Evolutionary conservation across 208 protist genomes (phyloP).

Genomic region (Sergeia podlipaevii): DNA sequence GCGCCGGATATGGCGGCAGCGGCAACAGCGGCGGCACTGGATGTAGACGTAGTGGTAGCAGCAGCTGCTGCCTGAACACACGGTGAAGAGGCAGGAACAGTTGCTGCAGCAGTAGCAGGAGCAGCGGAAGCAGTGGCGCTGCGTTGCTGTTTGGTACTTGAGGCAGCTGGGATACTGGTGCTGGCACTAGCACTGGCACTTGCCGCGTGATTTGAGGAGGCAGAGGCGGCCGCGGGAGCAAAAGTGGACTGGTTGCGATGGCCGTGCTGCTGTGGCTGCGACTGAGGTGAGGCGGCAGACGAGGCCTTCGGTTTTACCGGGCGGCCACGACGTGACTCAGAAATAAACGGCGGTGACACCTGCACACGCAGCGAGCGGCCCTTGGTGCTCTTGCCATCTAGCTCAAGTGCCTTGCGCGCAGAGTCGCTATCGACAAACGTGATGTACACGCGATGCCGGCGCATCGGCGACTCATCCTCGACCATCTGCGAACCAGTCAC

Average conservation of each 20-base stretch:
- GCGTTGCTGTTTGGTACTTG: too few species aligned
- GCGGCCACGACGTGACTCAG: constrained; percentile 44
- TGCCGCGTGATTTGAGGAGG: background rate
- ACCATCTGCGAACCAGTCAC: constrained; percentile 43
- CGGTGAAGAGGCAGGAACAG: too few species aligned
- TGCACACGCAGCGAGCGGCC: constrained; percentile 80
- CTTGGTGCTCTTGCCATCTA: constrained; percentile 79
- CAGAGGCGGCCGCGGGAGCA: background rate
- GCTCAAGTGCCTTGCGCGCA: constrained; percentile 48
- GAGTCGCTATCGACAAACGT: constrained; percentile 53
- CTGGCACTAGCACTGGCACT: background rate
- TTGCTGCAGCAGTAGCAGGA: too few species aligned
- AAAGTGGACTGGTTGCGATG: too few species aligned
- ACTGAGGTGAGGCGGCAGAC: background rate
- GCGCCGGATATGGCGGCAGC: background rate
- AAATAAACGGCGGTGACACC: constrained; percentile 77
- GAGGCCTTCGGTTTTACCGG: constrained; percentile 16
- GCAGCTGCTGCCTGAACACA: too few species aligned
- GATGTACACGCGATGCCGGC: constrained; percentile 63
- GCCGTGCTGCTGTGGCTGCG: background rate
- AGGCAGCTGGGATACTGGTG: background rate
- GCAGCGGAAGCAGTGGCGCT: too few species aligned
- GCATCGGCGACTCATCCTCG: constrained; percentile 57
- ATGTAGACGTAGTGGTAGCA: too few species aligned
- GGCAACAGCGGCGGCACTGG: background rate